A percentile compares a stretch with the other conserved stretches of the same genome.
phyloP scores from a whole-genome alignment of 2,329 filamentous ascomycete species.

The Aspergillus arachidicola region DNA sequence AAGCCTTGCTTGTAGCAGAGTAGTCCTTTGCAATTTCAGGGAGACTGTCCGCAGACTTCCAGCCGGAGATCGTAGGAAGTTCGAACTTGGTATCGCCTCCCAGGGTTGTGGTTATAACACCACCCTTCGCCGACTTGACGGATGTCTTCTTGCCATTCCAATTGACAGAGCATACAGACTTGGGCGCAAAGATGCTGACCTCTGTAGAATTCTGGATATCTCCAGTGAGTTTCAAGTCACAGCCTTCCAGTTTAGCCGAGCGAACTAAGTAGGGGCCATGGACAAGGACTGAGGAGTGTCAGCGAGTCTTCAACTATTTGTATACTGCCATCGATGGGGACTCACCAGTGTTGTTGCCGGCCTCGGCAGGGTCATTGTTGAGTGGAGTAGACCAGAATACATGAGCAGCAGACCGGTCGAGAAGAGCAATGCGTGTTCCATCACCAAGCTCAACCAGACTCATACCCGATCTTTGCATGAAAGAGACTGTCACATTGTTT shows the following conservation, averaged over 20 bases:
- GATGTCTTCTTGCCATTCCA: constrained; percentile 52
- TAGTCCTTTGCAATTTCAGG: constrained; percentile 50
- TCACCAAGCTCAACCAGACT: constrained; percentile 52
- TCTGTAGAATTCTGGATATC: constrained; percentile 48
- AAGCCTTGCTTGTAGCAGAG: constrained; percentile 27
- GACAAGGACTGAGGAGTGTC: constrained; percentile 47
- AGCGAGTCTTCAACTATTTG: background rate
- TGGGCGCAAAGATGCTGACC: constrained; percentile 53
- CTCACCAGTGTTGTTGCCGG: constrained; percentile 50
- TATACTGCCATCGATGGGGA: background rate
- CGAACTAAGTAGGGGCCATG: constrained; percentile 58
- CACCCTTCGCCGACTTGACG: constrained; percentile 29
- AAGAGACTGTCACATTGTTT: constrained; percentile 48
- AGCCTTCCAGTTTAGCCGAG: constrained; percentile 41
- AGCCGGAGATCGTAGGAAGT: constrained; percentile 37
- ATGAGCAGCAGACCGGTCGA: constrained; percentile 59
- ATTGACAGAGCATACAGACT: constrained; percentile 47
- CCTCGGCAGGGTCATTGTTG: constrained; percentile 50
- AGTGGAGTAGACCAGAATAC: constrained; percentile 59
- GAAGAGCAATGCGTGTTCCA: constrained; percentile 53
- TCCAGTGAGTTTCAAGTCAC: constrained; percentile 48
- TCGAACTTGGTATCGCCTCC: constrained; percentile 31
- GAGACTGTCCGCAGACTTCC: constrained; percentile 48
- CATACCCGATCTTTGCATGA: constrained; percentile 53
- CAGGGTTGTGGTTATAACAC: constrained; percentile 45